Evolutionary conservation across 176 grass and related monocot genomes (phyloP), one percentile per base, ranked within the genome.

Genomic region (Carex pumila): DNA sequence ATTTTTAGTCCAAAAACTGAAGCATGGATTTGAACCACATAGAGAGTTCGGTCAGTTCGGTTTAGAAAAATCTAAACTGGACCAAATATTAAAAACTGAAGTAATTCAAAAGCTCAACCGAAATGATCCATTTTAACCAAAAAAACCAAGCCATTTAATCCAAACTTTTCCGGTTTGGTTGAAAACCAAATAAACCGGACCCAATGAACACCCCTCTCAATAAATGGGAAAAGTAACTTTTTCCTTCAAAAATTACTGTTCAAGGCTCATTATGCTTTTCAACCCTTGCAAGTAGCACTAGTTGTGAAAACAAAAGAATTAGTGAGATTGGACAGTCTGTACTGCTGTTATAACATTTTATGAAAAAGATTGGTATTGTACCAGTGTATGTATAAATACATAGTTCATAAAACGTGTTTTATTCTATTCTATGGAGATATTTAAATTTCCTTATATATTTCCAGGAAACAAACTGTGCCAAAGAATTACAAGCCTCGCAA

Each of bases 391-490:
- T n/a, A 4, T 47, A 47, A 45, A 4, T 71, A 36, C 65, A 36
- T 32, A 32, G 30, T 12, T 12, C 34, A 37, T 71, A 76, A 55
- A 4, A 54, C 10, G 5, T 54, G 4, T 55, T 55, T 55, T 76
- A 10, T 75, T 71, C 17, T 43, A 53, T 4, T 3, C 30, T 76
- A 22, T 3, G 4, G 0, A 73, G 21, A 83, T 6, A 54, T 87
- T 17, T 82, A 71, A 63, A 71, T 76, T 69, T 5, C 52, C 12
- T 45, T 63, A 81, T 78, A 85, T 85, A 58, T 87, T 90, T 77
- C 58, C 78, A 98, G 92, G 95, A 98, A 88, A 49, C 29, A 6
- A 81, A 87, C 7, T 80, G 67, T 69, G 81, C 80, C 59, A 92
- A 83, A 83, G 78, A 83, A 82, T 89, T 98, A 82, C 56, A 89